Evolutionary conservation across 2,329 filamentous ascomycete genomes (phyloP), one percentile per base, ranked within the genome.

Genomic region (Aspergillus brasiliensis): DNA sequence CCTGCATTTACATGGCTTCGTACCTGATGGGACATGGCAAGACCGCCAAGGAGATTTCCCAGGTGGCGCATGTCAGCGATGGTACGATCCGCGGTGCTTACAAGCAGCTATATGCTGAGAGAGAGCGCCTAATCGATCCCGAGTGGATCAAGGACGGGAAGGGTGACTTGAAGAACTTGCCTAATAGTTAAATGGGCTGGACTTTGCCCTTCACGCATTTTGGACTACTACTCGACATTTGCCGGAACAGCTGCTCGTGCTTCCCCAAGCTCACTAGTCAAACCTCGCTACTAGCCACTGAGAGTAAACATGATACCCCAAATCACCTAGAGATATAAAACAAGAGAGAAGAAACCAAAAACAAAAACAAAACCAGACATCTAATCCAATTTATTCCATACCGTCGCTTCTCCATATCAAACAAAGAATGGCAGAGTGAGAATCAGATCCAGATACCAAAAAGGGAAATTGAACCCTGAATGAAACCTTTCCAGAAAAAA

Each of bases 1-100:
- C 95, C 31, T 96, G 92, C 75, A 97, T 99, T 76, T 99, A 95
- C 82, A 95, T 98, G 87, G 91, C 94, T 3, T 92, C 91, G 28
- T 88, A 94, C 71, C 83, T 98, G 38, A 89, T 97, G 80, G 91
- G 89, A 58, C 86, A 95, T 67, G 82, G 87, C 19, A 91, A 90
- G 70, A 82, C 86, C 6, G 90, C 92, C n/a, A 93, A 93, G 75
- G 90, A 96, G 62, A 97, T 99, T 68, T 91, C 92, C 5, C 77
- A 79, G 23, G 89, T 95, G 17, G 92, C 91, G 1, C 91, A 92
- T 65, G 95, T 99, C 27, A 97, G 92, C 74, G 96, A 99, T 72
- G 93, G 95, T 57, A 99, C 95, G 0, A 97, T 99, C 69, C 93
- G 96, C 71, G 96, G 91, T 25, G 93, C 94, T 0, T 99, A 98